A percentile compares a stretch with the other conserved stretches of the same genome.
Conservation (phyloP, 2,329 filamentous ascomycete genomes). For the Ascomycota sp. region DNA sequence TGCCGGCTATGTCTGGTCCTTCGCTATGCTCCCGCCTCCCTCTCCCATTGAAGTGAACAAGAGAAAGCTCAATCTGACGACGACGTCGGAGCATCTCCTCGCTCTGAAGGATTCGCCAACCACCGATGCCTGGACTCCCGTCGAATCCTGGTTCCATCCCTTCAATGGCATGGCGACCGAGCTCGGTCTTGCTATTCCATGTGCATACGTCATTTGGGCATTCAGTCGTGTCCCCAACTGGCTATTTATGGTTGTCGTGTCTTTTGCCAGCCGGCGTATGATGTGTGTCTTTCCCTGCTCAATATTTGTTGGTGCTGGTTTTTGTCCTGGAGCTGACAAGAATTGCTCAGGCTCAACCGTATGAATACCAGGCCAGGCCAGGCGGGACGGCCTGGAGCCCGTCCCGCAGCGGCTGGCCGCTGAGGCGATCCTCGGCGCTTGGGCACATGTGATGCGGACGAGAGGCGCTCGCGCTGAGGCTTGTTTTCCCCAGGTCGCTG, state of each 20-base stretch:
- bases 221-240: constrained; percentile 51
- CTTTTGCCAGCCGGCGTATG: constrained; percentile 50
- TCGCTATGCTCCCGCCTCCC: constrained; percentile 45
- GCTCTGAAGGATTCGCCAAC: constrained; percentile 31
- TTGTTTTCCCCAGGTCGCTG: too few relatives aligned
- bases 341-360: constrained; percentile 17
- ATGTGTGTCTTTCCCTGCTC: constrained; percentile 35
- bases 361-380: constrained; percentile 6
- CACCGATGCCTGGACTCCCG: constrained; percentile 25
- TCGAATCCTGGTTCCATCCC: constrained; percentile 55
- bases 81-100: constrained; percentile 41
- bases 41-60: constrained; percentile 42
- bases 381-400: constrained; percentile 3
- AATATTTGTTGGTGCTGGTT: not conserved
- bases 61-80: constrained; percentile 46
- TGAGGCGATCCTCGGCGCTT: too few relatives aligned
- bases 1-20: constrained; percentile 44
- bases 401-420: constrained; percentile 1
- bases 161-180: constrained; percentile 48
- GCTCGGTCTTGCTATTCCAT: constrained; percentile 38
- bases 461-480: too few relatives aligned
- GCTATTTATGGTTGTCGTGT: constrained; percentile 59
- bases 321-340: not conserved
- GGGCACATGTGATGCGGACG: too few relatives aligned
- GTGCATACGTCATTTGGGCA: constrained; percentile 48